Evolutionary conservation across 164 flowering plant genomes (phyloP).

Genomic region (grape (Vitis vinifera)): ASM3070453v1 NC_081805.1:24322001-24322500

Average conservation of each 20-base stretch:
- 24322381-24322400: too few species aligned
- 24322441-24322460: too few species aligned
- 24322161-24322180: background rate
- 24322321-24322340: conserved; percentile 17
- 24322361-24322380: too few species aligned
- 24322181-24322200: conserved; percentile 38
- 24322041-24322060: too few species aligned
- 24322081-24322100: background rate
- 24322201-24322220: conserved; percentile 56
- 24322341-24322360: background rate
- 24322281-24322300: conserved; percentile 55
- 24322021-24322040: too few species aligned
- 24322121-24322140: too few species aligned
- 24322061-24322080: background rate
- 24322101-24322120: background rate
- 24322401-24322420: too few species aligned
- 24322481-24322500: too few species aligned
- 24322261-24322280: conserved; percentile 52
- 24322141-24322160: too few species aligned
- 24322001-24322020: too few species aligned
- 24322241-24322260: conserved; percentile 59
- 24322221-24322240: conserved; percentile 56
- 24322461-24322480: too few species aligned
- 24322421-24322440: too few species aligned
- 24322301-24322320: conserved; percentile 60